These are phyloP conservation scores for Rhytidiadelphus loreus DNA, from an alignment of 225 moss, liverwort and hornwort species.

Conservation along the genomic window DNA sequence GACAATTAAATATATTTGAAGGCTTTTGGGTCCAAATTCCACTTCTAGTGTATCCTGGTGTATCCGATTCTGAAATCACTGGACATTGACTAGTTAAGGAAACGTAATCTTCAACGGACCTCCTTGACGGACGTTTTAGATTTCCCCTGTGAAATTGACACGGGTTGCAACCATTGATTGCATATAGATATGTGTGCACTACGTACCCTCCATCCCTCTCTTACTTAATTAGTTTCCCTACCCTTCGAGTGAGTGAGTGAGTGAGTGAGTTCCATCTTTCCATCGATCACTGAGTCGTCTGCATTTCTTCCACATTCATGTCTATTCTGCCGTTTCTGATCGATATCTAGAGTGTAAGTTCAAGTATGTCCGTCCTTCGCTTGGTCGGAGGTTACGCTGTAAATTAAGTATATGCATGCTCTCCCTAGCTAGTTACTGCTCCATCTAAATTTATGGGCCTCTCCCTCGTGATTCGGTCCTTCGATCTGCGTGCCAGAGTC, in stretches of 20 bases:
- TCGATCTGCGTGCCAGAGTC: neutral
- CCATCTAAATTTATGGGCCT: neutral
- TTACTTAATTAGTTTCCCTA: neutral
- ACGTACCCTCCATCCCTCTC: too few species aligned
- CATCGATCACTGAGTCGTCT: neutral
- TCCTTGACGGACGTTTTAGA: neutral
- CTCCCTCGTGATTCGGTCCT: neutral
- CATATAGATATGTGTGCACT: neutral
- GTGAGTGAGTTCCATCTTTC: neutral
- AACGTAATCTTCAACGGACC: neutral
- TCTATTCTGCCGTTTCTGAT: neutral
- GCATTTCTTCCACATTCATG: neutral
- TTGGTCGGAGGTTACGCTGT: neutral
- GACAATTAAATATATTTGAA: neutral
- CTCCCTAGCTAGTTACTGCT: neutral
- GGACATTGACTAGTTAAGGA: neutral
- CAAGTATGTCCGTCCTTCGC: neutral
- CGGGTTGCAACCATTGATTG: neutral
- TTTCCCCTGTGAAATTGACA: neutral
- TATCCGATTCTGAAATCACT: neutral
- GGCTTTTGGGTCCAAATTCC: neutral
- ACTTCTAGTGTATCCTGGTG: neutral
- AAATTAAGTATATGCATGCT: neutral
- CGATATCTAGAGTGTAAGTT: neutral
- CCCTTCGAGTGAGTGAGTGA: neutral